Percentiles rank a stretch among this genome's conserved stretches.
Evolutionary conservation across 169 alveolate species (phyloP).

Genomic region (Miamiensis avidus): DNA sequence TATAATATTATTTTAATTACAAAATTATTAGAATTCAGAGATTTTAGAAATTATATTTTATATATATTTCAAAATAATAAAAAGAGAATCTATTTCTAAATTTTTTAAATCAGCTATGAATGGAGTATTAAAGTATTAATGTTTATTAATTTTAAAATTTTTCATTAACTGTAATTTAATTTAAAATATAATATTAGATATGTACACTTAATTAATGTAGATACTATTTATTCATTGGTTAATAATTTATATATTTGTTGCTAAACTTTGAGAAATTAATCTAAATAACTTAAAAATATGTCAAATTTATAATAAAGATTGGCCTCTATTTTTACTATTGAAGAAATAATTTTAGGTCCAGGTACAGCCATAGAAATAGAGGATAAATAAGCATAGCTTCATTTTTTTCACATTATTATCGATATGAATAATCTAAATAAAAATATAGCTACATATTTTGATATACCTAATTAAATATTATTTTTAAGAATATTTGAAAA

Average conservation of each 20-base stretch:
- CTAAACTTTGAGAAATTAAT: conserved; percentile 11
- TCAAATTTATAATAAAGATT: conserved; percentile 8
- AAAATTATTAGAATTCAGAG: no score
- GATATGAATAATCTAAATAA: neutral
- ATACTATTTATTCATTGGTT: conserved; percentile 11
- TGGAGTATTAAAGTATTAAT: conserved; percentile 23
- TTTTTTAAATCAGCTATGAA: conserved; percentile 19
- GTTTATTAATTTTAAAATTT: no score
- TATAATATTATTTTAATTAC: no score
- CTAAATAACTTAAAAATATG: conserved; percentile 1
- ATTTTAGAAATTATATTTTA: no score
- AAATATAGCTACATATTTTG: neutral
- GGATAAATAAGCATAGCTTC: conserved; percentile 15
- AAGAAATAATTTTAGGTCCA: conserved; percentile 20
- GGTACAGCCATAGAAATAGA: conserved; percentile 18
- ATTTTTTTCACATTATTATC: conserved; percentile 10
- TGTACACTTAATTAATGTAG: conserved; percentile 19
- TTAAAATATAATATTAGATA: no score
- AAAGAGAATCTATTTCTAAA: no score
- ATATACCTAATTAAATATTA: neutral
- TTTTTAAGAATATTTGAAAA: conserved; percentile 11
- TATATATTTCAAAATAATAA: no score
- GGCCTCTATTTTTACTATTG: conserved; percentile 20
- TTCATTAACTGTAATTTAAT: no score
- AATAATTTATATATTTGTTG: conserved; percentile 2